A percentile compares a stretch with the other conserved stretches of the same genome.
These are phyloP conservation scores for Populus tremula DNA, from an alignment of 345 rosid genomes.

Conservation along the genomic window DNA sequence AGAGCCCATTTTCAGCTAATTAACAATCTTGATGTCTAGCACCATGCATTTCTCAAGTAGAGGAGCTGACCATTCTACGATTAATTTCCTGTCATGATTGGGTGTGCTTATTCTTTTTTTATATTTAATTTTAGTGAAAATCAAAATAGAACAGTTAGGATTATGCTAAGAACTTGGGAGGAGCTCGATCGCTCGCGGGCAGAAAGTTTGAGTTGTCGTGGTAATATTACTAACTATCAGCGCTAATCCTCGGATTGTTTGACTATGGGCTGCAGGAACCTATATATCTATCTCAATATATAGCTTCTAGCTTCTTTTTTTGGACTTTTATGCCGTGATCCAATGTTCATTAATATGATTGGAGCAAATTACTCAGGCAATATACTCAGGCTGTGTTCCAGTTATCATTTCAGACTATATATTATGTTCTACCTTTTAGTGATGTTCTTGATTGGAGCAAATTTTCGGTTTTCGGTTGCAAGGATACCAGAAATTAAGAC, in stretches of 20 bases:
- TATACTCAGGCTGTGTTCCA: conserved; percentile 44
- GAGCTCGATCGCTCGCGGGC: no score
- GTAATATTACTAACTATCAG: no score
- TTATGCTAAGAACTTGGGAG: no score
- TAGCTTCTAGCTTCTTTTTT: no score
- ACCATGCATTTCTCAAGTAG: conserved; percentile 28
- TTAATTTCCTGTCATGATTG: conserved; percentile 70
- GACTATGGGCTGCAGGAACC: no score
- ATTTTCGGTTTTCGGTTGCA: conserved; percentile 37
- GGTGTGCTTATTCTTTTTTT: conserved; percentile 23
- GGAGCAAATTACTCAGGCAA: conserved; percentile 17
- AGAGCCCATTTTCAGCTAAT: conserved; percentile 36
- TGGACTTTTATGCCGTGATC: no score
- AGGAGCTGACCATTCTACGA: conserved; percentile 62
- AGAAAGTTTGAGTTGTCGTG: no score
- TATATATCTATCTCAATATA: no score
- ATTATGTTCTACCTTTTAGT: conserved; percentile 43
- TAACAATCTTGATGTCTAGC: conserved; percentile 23
- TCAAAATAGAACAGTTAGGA: no score
- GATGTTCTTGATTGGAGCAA: conserved; percentile 54
- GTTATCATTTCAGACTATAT: conserved; percentile 44
- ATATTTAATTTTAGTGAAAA: no score
- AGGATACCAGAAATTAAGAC: conserved; percentile 46
- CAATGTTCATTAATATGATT: no score
- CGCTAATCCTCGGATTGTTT: no score